phyloP scores from a whole-genome alignment of 106 monocot genomes.

The Iris macrosiphon region DNA sequence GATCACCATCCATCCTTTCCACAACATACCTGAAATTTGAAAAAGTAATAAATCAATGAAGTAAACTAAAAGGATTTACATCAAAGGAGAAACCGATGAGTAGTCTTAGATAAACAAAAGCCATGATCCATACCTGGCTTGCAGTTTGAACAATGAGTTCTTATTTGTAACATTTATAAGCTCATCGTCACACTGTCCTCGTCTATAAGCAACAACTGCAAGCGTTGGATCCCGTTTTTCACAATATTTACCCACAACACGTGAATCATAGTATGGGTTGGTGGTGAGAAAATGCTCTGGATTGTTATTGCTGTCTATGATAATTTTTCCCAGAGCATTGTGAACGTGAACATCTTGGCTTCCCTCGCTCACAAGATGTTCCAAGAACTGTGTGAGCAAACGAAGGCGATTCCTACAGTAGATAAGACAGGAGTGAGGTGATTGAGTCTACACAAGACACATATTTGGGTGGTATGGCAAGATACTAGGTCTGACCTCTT shows the following conservation, averaged over 20 bases:
- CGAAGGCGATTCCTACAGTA: constrained; percentile 61
- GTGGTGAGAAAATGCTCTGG: constrained; percentile 92
- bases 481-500: constrained; percentile 40
- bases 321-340: constrained; percentile 89
- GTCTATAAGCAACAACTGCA: constrained; percentile 86
- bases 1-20: constrained; percentile 82
- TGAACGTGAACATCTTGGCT: constrained; percentile 99
- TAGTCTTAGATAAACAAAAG: neutral
- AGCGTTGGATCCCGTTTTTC: constrained; percentile 91
- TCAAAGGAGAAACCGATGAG: constrained; percentile 12
- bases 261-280: constrained; percentile 91
- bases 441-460: neutral
- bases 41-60: neutral
- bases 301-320: constrained; percentile 92
- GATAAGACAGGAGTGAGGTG: neutral
- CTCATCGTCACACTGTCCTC: constrained; percentile 95
- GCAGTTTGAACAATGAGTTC: constrained; percentile 84
- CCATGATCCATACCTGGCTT: constrained; percentile 53
- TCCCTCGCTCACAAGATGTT: constrained; percentile 89
- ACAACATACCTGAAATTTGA: constrained; percentile 67
- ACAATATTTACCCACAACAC: constrained; percentile 92
- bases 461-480: neutral
- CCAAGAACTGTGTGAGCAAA: constrained; percentile 79
- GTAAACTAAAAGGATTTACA: neutral
- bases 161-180: constrained; percentile 92